Base-by-base conservation (phyloP, 108 stramenopile species). In the Pseudonitzschia pungens region DNA sequence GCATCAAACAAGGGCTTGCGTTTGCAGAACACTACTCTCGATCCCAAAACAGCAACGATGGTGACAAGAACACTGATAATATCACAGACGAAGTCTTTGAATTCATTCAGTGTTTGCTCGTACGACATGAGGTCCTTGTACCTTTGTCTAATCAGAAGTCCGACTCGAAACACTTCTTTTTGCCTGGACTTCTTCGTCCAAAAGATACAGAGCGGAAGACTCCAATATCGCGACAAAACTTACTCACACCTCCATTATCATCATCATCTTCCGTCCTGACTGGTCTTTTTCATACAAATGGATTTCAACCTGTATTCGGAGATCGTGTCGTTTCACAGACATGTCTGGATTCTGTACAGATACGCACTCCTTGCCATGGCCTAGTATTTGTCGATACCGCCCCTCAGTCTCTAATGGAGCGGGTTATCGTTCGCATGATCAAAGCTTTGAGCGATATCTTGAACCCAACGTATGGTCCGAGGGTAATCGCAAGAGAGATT, bases 121-220 rank as follows among this genome's bases (percentile, higher is more conserved):
- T 41, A 33, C 62, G 62, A 33, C 40, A 63, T 41, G 62, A 63
- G 10, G 62, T 63, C 40, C n/a, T 63, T 20, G 33, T 63, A 33
- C 62, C 62, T 36, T 33, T 63, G 7, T 55, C 54, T 22, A 26
- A 55, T 26, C 54, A 55, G 22, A 55, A 55, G 26, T 11, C 54
- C 24, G 54, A 26, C 26, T 55, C 54, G 54, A 55, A 5, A 26
- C 54, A 55, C 24, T 55, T 24, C 54, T 55, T 55, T 55, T 2
- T 55, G 54, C 54, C 54, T 55, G 21, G 54, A 1, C 26, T 55
- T 24, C 54, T 55, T 55, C 6, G 10, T 26, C 21, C 24, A 11
- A 55, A 55, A 20, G 26, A 24, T 22, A 24, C 22, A 2, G 26
- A 26, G 1, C 9, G 3, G 16, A 55, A 5, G 22, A 55, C 24